Evolutionary conservation across 345 rosid species (phyloP).

Genomic region (Arabidopsis suecica): DNA sequence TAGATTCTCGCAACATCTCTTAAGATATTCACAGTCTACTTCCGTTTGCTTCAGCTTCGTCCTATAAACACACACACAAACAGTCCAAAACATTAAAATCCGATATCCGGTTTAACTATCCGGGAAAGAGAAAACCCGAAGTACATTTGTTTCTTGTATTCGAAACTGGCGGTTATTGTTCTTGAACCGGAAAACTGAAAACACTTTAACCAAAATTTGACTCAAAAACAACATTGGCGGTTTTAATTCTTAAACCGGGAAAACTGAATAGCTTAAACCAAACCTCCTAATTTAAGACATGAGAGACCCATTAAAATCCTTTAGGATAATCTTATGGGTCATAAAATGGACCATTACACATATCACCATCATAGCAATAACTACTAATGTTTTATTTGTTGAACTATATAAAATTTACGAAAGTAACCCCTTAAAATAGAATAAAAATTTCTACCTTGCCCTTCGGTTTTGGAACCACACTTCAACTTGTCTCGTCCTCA

Average conservation of each 20-base stretch:
- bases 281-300: not conserved
- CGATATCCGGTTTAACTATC: not conserved
- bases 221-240: not conserved
- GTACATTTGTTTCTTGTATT: too few species aligned
- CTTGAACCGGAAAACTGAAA: not conserved
- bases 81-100: not conserved
- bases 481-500: slow-evolving; percentile 85
- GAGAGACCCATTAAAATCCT: slow-evolving; percentile 16
- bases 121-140: not conserved
- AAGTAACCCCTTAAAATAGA: slow-evolving; percentile 33
- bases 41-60: slow-evolving; percentile 93
- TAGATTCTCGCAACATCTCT: slow-evolving; percentile 78
- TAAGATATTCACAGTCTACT: slow-evolving; percentile 82
- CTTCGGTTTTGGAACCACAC: slow-evolving; percentile 96
- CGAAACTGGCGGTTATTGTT: not conserved
- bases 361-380: slow-evolving; percentile 22
- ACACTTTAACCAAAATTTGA: not conserved
- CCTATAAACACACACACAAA: slow-evolving; percentile 49
- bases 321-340: slow-evolving; percentile 22
- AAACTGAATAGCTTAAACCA: not conserved
- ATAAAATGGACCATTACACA: not conserved
- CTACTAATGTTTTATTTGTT: not conserved
- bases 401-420: slow-evolving; percentile 5
- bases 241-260: not conserved
- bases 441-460: slow-evolving; percentile 63